These are phyloP conservation scores for Penicillium bialowiezense DNA, from an alignment of 495 filamentous ascomycete species.

Conservation along the genomic window DNA sequence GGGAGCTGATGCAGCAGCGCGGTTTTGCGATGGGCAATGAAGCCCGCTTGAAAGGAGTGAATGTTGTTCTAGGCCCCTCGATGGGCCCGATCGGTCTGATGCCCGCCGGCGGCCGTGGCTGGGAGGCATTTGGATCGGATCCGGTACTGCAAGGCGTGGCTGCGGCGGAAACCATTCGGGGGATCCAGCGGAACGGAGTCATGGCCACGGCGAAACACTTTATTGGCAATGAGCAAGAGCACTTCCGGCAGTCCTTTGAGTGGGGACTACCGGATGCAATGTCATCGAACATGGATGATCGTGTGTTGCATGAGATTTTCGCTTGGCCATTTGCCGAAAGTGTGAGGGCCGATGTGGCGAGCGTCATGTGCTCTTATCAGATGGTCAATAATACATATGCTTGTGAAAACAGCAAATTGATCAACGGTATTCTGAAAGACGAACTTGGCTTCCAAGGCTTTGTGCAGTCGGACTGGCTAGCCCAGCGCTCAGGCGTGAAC, in stretches of 20 bases:
- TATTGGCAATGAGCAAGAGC: conserved; percentile 84
- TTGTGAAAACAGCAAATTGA: conserved; percentile 85
- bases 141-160: conserved; percentile 71
- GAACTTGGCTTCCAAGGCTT: conserved; percentile 95
- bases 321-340: conserved; percentile 89
- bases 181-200: conserved; percentile 77
- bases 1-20: conserved; percentile 69
- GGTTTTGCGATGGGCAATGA: conserved; percentile 68
- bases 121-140: conserved; percentile 83
- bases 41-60: conserved; percentile 66
- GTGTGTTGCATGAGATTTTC: conserved; percentile 80
- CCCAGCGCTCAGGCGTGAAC: conserved; percentile 76
- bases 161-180: conserved; percentile 64
- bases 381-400: conserved; percentile 89
- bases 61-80: conserved; percentile 72
- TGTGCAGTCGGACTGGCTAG: conserved; percentile 90
- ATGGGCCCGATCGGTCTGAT: conserved; percentile 78
- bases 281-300: conserved; percentile 79
- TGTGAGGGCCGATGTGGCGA: conserved; percentile 80
- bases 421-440: conserved; percentile 93
- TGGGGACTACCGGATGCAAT: conserved; percentile 75
- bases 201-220: conserved; percentile 86
- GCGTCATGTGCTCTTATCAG: conserved; percentile 87
- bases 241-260: conserved; percentile 71
- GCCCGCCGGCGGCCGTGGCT: conserved; percentile 85